Percentiles rank a stretch among this genome's conserved stretches.
Conservation (phyloP, 2,329 filamentous ascomycete genomes). For the Ceratocystis cubensis region DNA sequence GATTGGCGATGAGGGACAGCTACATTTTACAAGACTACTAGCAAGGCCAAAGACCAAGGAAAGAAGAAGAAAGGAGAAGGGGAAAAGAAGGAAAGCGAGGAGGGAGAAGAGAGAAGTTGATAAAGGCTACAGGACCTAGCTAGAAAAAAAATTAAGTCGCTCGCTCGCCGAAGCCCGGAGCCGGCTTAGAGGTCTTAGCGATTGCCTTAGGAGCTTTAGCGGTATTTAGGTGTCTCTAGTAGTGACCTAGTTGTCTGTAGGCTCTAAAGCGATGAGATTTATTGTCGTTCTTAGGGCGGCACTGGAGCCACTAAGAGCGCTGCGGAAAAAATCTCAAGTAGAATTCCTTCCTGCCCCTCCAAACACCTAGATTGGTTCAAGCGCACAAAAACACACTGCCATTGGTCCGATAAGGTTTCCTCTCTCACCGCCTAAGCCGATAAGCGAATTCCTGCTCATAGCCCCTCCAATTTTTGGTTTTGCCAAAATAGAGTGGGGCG, state of each 20-base stretch:
- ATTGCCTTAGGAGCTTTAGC: not conserved
- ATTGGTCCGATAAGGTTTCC: constrained; percentile 17
- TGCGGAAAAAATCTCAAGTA: constrained; percentile 8
- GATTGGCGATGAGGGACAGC: not conserved
- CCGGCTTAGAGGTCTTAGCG: not conserved
- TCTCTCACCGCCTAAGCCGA: constrained; percentile 14
- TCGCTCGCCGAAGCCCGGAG: constrained; percentile 21
- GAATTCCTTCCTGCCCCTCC: constrained; percentile 1
- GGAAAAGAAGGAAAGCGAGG: not conserved
- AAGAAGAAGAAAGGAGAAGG: not conserved
- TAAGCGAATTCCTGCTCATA: constrained; percentile 12
- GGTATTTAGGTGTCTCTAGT: too few species aligned
- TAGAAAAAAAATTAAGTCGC: constrained; percentile 13
- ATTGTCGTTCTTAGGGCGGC: too few species aligned
- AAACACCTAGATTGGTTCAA: constrained; percentile 8
- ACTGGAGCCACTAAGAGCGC: not conserved
- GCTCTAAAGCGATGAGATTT: too few species aligned
- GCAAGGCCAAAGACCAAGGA: not conserved
- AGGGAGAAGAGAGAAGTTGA: constrained; percentile 4
- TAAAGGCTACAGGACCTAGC: constrained; percentile 1
- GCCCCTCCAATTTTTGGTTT: constrained; percentile 12
- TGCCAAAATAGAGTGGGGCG: not conserved
- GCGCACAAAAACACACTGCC: not conserved
- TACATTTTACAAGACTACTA: constrained; percentile 8
- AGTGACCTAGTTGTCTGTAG: too few species aligned